These are phyloP conservation scores for Arxiozyma bovina DNA, from an alignment of 1,139 yeast genomes.

Conservation along the genomic window DNA sequence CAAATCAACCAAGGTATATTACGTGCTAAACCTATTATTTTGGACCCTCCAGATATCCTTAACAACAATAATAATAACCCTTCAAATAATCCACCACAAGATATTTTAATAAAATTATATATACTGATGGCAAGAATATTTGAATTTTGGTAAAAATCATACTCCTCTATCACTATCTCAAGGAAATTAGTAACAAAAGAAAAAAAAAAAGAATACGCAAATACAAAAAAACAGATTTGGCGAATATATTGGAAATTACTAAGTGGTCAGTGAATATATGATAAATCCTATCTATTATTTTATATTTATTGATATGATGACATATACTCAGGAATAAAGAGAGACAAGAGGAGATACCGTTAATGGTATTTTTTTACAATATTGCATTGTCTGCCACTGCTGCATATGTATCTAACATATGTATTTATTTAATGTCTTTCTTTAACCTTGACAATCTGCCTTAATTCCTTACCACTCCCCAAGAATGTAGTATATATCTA, in stretches of 20 bases:
- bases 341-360: not conserved
- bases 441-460: too few species aligned
- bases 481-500: too few species aligned
- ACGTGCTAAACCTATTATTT: constrained; percentile 23
- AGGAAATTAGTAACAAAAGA: not conserved
- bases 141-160: constrained; percentile 24
- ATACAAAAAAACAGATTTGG: not conserved
- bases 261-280: too few species aligned
- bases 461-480: too few species aligned
- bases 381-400: not conserved
- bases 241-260: too few species aligned
- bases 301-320: too few species aligned
- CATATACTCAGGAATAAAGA: too few species aligned
- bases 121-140: constrained; percentile 28
- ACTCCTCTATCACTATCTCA: not conserved
- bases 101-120: constrained; percentile 28
- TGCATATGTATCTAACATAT: too few species aligned
- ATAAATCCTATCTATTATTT: too few species aligned
- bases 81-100: constrained; percentile 22
- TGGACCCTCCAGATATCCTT: constrained; percentile 23
- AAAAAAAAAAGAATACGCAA: not conserved
- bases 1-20: constrained; percentile 29
- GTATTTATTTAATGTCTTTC: too few species aligned
- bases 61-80: constrained; percentile 7
- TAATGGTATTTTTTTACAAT: too few species aligned